Evolutionary conservation across 306 rosid genomes (phyloP), one percentile per base, ranked within the genome.

Genomic region (Carpinus fangiana): DNA sequence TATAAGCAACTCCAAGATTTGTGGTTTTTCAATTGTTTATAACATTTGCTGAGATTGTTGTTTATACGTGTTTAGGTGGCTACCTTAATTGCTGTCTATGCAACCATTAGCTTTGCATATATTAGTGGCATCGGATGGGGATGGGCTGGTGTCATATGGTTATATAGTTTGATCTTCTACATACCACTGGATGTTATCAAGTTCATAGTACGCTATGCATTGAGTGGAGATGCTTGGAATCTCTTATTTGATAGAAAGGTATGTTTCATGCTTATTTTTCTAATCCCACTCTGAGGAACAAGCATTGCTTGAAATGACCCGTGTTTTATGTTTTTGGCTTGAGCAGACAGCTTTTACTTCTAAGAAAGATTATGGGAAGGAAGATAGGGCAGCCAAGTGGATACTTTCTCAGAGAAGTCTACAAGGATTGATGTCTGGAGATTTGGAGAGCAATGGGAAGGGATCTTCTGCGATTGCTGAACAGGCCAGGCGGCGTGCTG

Each of bases 121-220:
- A 90, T 93, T 38, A 81, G 46, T 4, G 96, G 97, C 66, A 90
- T 93, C 80, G 97, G 96, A 89, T 93, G 97, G 97, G 81, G 86
- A 83, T 93, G 97, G 97, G 93, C 96, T 53, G 97, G 96, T 56
- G 75, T 93, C 46, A 90, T 93, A 85, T 93, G 97, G 97, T 36
- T 93, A 70, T 93, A 89, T 70, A 93, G 96, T 72, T 73, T 93
- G 79, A 60, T 90, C 70, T 90, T 93, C 90, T 93, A 93, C 77
- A 57, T 90, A 48, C 97, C 97, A 0, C 78, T 93, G 84, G 96
- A 93, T 80, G 78, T 93, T 50, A 90, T 93, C 78, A 93, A 93
- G 86, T 93, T 93, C 85, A 61, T 66, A 56, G 88, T 90, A 81
- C 90, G 94, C 41, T 93, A 93, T 78, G 88, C 74, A 34, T 81